Base-by-base conservation (phyloP, 2,329 filamentous ascomycete genomes). In the Tricladium varicosporioides region DNA sequence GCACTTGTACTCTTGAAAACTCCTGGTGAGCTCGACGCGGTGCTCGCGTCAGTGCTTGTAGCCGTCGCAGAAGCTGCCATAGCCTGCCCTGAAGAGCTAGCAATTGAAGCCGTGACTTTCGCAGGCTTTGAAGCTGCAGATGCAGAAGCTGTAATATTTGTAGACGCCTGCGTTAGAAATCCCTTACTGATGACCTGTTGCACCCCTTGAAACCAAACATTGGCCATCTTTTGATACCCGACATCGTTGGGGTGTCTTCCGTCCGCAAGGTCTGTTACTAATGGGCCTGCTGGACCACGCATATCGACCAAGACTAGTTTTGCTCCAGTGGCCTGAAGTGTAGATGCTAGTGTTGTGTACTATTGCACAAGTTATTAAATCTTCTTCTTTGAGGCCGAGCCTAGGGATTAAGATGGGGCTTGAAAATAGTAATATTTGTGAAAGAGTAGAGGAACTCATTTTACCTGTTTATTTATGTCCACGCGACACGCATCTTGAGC, bases 401-500 rank as follows among this genome's bases (percentile, higher is more conserved):
- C 22, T 27, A 7, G 22, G 22, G 3, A 3, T 27, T 27, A 27
- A 27, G 22, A n/a, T 27, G 22, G 36, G 36, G 4, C n/a, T 40
- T 40, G 11, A n/a, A 40, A 10, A n/a, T 10, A 11, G 11, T 40
- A 10, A 11, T 40, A 13, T n/a, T 5, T 13, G 36, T 40, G 36
- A 13, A 40, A 40, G n/a, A n/a, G 36, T 11, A n/a, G n/a, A 40
- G n/a, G 36, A n/a, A 10, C 4, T 40, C 10, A 40, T n/a, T n/a
- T n/a, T 40, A 40, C 36, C 16, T 54, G 36, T 2, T 18, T 40
- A 31, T 51, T 54, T 11, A 16, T 18, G 31, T 44, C 16, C 32
- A 50, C 48, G 9, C 48, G 32, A 19, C 48, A 50, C 9, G 48
- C 48, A 40, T 50, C 48, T 36, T 50, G 48, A 5, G 54, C 45